phyloP scores from a whole-genome alignment of 306 rosid species.

The Medicago arabica region DNA sequence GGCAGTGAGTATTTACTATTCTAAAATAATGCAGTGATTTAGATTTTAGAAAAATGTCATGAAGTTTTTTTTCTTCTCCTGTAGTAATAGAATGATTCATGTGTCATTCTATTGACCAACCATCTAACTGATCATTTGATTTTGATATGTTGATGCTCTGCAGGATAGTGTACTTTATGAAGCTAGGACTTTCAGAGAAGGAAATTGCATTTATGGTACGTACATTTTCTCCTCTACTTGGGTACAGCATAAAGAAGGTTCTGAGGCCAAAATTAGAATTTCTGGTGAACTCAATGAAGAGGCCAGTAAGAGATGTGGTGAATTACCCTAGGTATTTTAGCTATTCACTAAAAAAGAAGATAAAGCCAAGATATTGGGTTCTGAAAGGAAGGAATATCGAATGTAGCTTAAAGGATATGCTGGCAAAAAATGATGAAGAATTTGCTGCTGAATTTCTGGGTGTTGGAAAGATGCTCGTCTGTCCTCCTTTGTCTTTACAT shows the following conservation, averaged over 20 bases:
- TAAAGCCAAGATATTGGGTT: conserved; percentile 80
- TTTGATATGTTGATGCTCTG: conserved; percentile 35
- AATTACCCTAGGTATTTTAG: conserved; percentile 89
- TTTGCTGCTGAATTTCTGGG: conserved; percentile 67
- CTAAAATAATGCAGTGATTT: conserved; percentile 18
- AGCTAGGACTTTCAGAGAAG: conserved; percentile 69
- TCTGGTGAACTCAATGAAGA: conserved; percentile 78
- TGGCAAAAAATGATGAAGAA: conserved; percentile 83
- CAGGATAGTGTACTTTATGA: conserved; percentile 73
- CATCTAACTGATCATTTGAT: conserved; percentile 34
- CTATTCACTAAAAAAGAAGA: conserved; percentile 89
- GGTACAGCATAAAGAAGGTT: conserved; percentile 82
- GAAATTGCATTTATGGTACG: conserved; percentile 77
- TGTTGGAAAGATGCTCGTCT: conserved; percentile 37
- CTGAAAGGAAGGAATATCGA: conserved; percentile 66
- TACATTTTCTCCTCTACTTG: conserved; percentile 80
- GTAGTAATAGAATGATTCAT: conserved; percentile 13
- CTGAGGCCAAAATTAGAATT: conserved; percentile 82
- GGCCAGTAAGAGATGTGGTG: conserved; percentile 74
- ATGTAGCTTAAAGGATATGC: conserved; percentile 80
- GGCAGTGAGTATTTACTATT: conserved; percentile 25
- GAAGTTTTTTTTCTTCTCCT: conserved; percentile 28
- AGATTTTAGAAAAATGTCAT: conserved; percentile 16
- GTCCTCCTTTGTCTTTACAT: conserved; percentile 29
- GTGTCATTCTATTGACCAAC: conserved; percentile 22